phyloP scores from a whole-genome alignment of 805 yeast species.

The Zygosaccharomyces pseudorouxii region DNA sequence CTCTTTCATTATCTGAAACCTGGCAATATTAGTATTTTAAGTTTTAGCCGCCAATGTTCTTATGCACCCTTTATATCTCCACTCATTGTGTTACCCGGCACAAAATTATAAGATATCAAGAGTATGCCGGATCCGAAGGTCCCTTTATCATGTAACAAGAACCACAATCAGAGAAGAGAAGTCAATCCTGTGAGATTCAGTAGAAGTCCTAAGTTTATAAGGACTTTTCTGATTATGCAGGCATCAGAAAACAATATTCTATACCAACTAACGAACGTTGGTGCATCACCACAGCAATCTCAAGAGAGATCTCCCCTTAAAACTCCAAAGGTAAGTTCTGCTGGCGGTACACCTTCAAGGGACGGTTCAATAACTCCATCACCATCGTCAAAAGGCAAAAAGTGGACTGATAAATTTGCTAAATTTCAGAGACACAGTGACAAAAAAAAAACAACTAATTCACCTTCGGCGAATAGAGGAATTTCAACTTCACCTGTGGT shows the following conservation, averaged over 20 bases:
- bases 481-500: constrained; percentile 1
- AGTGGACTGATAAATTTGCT: constrained; percentile 25
- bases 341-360: constrained; percentile 4
- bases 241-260: constrained; percentile 12
- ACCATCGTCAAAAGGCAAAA: constrained; percentile 20
- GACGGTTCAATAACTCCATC: constrained; percentile 13
- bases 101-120: background rate
- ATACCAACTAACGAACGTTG: constrained; percentile 18
- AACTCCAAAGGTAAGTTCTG: constrained; percentile 10
- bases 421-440: constrained; percentile 18
- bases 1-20: too few species aligned
- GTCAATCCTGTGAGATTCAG: background rate
- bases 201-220: background rate
- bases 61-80: background rate
- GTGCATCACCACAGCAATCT: constrained; percentile 11
- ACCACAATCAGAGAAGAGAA: too few species aligned
- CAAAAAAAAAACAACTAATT: constrained; percentile 11
- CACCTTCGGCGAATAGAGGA: constrained; percentile 5
- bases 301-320: constrained; percentile 13
- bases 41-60: too few species aligned
- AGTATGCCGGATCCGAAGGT: background rate
- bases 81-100: background rate
- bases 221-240: constrained; percentile 3
- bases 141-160: constrained; percentile 1
- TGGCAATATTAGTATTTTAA: too few species aligned